Evolutionary conservation across 441 rosid species (phyloP).

Genomic region (Aquilaria agallochum): DNA sequence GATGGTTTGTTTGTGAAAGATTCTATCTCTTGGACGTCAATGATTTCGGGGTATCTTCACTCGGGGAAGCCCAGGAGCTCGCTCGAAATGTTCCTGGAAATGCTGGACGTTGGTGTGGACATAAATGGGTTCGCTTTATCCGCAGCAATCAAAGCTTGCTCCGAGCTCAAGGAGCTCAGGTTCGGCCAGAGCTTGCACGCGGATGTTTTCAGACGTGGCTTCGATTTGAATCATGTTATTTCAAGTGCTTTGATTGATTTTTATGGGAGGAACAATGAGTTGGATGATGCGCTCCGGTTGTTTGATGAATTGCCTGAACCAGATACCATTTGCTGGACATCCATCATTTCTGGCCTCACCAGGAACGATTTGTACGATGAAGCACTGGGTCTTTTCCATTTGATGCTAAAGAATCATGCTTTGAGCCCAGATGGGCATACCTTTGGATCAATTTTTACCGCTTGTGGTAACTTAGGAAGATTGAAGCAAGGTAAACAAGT

Average conservation of each 20-base stretch:
- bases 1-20: constrained; percentile 55
- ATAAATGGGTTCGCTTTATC: constrained; percentile 75
- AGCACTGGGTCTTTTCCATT: constrained; percentile 47
- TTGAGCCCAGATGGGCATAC: constrained; percentile 63
- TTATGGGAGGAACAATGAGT: constrained; percentile 57
- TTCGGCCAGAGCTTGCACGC: constrained; percentile 71
- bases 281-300: constrained; percentile 43
- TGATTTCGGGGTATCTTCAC: constrained; percentile 64
- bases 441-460: constrained; percentile 67
- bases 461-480: constrained; percentile 72
- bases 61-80: constrained; percentile 41
- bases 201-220: constrained; percentile 50
- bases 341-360: constrained; percentile 57
- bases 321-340: constrained; percentile 76
- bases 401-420: constrained; percentile 45
- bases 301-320: constrained; percentile 75
- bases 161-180: constrained; percentile 42
- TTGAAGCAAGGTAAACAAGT: constrained; percentile 71
- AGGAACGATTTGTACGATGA: constrained; percentile 56
- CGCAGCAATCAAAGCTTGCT: constrained; percentile 62
- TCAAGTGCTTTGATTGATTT: constrained; percentile 58
- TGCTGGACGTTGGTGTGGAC: constrained; percentile 57
- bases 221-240: constrained; percentile 48
- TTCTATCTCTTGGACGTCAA: constrained; percentile 73
- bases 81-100: constrained; percentile 52